A percentile compares a stretch with the other conserved stretches of the same genome.
Conservation (phyloP, 1,284 basidiomycete species). For the Cryptococcus hybrid region DNA sequence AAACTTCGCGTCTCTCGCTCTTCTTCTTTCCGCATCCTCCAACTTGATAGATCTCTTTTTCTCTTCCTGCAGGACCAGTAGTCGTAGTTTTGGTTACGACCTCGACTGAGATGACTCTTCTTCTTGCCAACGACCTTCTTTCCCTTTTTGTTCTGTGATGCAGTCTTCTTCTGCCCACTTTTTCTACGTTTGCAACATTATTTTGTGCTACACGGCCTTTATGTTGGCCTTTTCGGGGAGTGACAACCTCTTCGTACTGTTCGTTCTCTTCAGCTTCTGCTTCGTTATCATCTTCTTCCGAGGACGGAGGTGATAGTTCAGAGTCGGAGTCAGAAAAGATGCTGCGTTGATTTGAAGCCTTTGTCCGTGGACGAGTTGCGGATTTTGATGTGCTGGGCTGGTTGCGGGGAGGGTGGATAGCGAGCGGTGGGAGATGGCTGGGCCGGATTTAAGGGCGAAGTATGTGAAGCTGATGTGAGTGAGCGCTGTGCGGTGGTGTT, state of each 20-base stretch:
- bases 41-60: conserved; percentile 38
- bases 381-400: conserved; percentile 7
- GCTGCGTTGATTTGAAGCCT: background rate
- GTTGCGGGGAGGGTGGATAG: conserved; percentile 7
- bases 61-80: conserved; percentile 31
- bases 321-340: conserved; percentile 4
- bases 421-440: background rate
- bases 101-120: conserved; percentile 6
- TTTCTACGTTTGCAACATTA: conserved; percentile 1
- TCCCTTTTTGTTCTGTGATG: background rate
- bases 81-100: conserved; percentile 5
- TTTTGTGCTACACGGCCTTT: conserved; percentile 7
- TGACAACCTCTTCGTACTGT: conserved; percentile 19
- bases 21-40: conserved; percentile 33
- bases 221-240: conserved; percentile 12
- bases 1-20: conserved; percentile 45
- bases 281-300: conserved; percentile 12
- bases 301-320: conserved; percentile 13
- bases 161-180: conserved; percentile 5
- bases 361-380: background rate
- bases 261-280: conserved; percentile 17
- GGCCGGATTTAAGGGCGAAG: conserved; percentile 5
- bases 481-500: too few relatives aligned
- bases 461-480: too few relatives aligned
- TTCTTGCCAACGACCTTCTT: conserved; percentile 6